phyloP scores from a whole-genome alignment of 1,284 basidiomycete genomes.

The Vanrija sp. region DNA sequence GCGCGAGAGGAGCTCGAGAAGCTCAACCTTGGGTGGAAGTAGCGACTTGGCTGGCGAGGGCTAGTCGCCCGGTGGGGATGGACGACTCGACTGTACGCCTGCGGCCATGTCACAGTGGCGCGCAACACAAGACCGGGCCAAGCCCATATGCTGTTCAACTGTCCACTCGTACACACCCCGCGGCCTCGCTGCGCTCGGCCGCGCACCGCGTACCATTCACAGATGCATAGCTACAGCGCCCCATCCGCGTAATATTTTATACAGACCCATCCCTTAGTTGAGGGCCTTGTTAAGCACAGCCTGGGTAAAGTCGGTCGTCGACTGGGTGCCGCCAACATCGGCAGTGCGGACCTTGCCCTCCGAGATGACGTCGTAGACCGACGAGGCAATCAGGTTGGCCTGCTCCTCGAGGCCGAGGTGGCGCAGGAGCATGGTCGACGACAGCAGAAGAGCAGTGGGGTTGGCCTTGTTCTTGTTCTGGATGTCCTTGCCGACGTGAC shows the following conservation, averaged over 20 bases:
- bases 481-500: constrained; percentile 97
- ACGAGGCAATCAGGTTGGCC: constrained; percentile 89
- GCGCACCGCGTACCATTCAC: background rate
- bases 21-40: constrained; percentile 1
- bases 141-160: too few species aligned
- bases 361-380: constrained; percentile 90
- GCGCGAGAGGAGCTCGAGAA: background rate
- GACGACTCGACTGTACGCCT: too few species aligned
- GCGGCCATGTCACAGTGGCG: too few species aligned
- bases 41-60: background rate
- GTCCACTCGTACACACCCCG: too few species aligned
- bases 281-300: constrained; percentile 63
- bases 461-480: constrained; percentile 98
- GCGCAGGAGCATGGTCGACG: constrained; percentile 96
- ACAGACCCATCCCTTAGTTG: constrained; percentile 9
- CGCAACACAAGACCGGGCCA: too few species aligned
- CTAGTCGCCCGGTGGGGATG: too few species aligned
- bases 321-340: constrained; percentile 88
- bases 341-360: constrained; percentile 85
- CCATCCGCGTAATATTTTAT: constrained; percentile 7
- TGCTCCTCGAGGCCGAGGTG: constrained; percentile 93
- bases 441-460: constrained; percentile 96
- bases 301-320: constrained; percentile 87
- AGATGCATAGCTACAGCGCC: constrained; percentile 11
- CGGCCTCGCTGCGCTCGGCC: background rate